These are phyloP conservation scores for Cantharellus cinnabarinus DNA, from an alignment of 768 basidiomycete species.

Conservation along the genomic window DNA sequence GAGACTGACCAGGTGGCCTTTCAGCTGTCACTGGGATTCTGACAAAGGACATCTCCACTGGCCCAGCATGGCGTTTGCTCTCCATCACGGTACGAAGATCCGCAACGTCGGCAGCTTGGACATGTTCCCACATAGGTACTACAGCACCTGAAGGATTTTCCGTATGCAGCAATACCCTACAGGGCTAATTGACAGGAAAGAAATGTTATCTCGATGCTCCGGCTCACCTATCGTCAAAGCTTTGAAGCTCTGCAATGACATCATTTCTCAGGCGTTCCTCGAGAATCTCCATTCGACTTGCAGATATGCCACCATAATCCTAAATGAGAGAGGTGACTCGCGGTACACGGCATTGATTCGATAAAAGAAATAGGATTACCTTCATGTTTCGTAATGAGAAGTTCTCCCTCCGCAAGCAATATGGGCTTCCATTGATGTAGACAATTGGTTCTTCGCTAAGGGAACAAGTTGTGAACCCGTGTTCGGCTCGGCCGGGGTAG, in stretches of 20 bases:
- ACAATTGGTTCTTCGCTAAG: slow-evolving; percentile 46
- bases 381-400: slow-evolving; percentile 86
- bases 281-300: slow-evolving; percentile 67
- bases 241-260: slow-evolving; percentile 58
- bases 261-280: slow-evolving; percentile 83
- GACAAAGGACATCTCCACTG: slow-evolving; percentile 51
- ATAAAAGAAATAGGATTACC: slow-evolving; percentile 20
- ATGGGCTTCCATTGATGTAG: slow-evolving; percentile 83
- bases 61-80: slow-evolving; percentile 21
- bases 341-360: neutral
- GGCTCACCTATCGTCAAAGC: slow-evolving; percentile 63
- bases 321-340: neutral
- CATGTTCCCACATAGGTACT: slow-evolving; percentile 89
- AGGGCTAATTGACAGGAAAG: neutral
- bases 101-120: slow-evolving; percentile 43
- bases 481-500: too few relatives aligned
- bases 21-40: slow-evolving; percentile 91
- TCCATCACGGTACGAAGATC: slow-evolving; percentile 82
- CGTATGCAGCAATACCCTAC: slow-evolving; percentile 68
- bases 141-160: slow-evolving; percentile 77
- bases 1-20: slow-evolving; percentile 17
- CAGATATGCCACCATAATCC: slow-evolving; percentile 90
- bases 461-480: too few relatives aligned
- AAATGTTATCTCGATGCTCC: neutral
- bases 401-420: slow-evolving; percentile 63